phyloP scores from a whole-genome alignment of 2,329 filamentous ascomycete genomes.

The Grosmannia penicillata region DNA sequence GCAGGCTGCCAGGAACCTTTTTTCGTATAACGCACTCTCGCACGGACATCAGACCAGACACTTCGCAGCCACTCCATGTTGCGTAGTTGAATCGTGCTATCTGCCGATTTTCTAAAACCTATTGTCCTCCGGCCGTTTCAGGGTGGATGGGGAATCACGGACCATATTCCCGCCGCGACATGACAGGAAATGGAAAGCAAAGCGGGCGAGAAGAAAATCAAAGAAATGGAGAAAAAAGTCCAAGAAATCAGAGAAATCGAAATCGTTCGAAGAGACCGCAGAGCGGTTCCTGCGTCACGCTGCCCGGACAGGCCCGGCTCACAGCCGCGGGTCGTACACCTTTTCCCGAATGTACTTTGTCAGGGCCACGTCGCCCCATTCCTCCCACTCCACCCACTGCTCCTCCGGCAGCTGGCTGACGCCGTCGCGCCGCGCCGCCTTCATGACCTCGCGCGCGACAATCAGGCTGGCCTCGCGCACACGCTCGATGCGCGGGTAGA shows the following conservation, averaged over 20 bases:
- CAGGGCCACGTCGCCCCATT: conserved; percentile 51
- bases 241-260: neutral
- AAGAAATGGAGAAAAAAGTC: no score
- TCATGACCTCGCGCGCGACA: conserved; percentile 86
- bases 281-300: neutral
- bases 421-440: conserved; percentile 69
- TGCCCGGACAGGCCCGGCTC: neutral
- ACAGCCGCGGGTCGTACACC: conserved; percentile 40
- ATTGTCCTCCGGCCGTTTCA: no score
- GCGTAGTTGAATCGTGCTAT: no score
- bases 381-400: conserved; percentile 59
- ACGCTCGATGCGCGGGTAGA: conserved; percentile 83
- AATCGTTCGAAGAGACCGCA: neutral
- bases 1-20: no score
- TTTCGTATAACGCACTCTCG: no score
- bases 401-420: conserved; percentile 55
- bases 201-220: neutral
- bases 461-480: conserved; percentile 80
- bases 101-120: no score
- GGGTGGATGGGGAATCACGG: no score
- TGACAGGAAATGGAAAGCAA: neutral
- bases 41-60: no score
- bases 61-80: no score
- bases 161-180: no score
- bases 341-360: conserved; percentile 43